These are phyloP conservation scores for Phytophthora boehmeriae DNA, from an alignment of 352 stramenopile species.

Conservation along the genomic window DNA sequence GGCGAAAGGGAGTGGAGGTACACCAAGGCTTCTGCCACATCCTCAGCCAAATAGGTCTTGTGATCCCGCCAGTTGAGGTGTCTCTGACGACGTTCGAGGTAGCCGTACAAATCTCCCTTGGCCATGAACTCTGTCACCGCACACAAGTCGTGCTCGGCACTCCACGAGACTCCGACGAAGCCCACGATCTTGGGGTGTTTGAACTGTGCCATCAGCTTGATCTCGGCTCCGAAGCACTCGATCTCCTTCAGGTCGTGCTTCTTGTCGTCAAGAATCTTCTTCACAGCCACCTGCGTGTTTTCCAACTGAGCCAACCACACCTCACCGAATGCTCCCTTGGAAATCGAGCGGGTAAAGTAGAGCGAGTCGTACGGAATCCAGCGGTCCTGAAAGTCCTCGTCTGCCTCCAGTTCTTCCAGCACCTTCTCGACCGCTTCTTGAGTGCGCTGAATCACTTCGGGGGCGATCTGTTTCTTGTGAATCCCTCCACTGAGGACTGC, in stretches of 20 bases:
- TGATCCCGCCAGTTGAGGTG: slow-evolving; percentile 42
- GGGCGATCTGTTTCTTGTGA: slow-evolving; percentile 27
- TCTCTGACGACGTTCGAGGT: slow-evolving; percentile 28
- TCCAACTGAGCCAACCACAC: slow-evolving; percentile 85
- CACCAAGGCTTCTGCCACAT: slow-evolving; percentile 74
- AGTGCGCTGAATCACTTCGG: slow-evolving; percentile 31
- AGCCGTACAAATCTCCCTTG: slow-evolving; percentile 50
- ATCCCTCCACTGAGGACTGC: slow-evolving; percentile 24
- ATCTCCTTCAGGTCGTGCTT: slow-evolving; percentile 85
- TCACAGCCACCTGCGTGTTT: slow-evolving; percentile 81
- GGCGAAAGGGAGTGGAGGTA: slow-evolving; percentile 86
- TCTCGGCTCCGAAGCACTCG: slow-evolving; percentile 64
- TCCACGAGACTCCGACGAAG: slow-evolving; percentile 60
- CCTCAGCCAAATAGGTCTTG: slow-evolving; percentile 44
- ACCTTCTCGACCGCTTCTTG: slow-evolving; percentile 56
- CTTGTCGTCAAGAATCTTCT: slow-evolving; percentile 83
- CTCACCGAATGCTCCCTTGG: slow-evolving; percentile 79
- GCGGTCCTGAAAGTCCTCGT: slow-evolving; percentile 52
- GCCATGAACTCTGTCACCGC: slow-evolving; percentile 63
- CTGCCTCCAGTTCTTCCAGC: slow-evolving; percentile 64
- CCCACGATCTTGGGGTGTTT: slow-evolving; percentile 61
- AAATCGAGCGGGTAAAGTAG: slow-evolving; percentile 80
- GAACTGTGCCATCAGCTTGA: slow-evolving; percentile 55
- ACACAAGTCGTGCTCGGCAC: slow-evolving; percentile 48
- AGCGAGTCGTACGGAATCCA: slow-evolving; percentile 74